These are phyloP conservation scores for Sphagnurus paluster DNA, from an alignment of 1,284 basidiomycete species.

Conservation along the genomic window DNA sequence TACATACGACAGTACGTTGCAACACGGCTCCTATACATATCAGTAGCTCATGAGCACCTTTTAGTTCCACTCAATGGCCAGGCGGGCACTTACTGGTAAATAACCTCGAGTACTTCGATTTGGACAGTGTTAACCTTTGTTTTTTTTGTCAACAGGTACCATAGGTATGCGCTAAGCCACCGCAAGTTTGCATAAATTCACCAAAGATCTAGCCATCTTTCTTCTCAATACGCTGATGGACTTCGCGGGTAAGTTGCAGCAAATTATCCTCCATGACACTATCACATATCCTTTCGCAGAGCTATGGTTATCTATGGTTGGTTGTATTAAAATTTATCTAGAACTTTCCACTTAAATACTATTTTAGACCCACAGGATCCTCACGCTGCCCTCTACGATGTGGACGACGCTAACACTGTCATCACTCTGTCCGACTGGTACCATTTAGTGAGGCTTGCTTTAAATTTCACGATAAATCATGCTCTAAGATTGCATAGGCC, in stretches of 20 bases:
- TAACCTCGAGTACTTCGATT: background rate
- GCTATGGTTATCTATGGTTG: conserved; percentile 17
- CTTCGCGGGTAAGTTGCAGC: conserved; percentile 17
- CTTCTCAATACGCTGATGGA: conserved; percentile 17
- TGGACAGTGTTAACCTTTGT: background rate
- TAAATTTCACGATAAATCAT: background rate
- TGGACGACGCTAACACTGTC: conserved; percentile 28
- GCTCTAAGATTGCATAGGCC: background rate
- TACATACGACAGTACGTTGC: conserved; percentile 24
- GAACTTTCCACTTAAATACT: background rate
- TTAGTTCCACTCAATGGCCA: conserved; percentile 15
- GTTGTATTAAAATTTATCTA: background rate
- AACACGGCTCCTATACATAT: background rate
- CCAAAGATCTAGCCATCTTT: conserved; percentile 4
- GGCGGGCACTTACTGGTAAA: conserved; percentile 18
- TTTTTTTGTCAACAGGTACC: conserved; percentile 5
- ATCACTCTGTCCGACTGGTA: conserved; percentile 35
- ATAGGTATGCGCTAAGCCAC: no score
- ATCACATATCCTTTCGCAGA: conserved; percentile 1
- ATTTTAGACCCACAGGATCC: conserved; percentile 21
- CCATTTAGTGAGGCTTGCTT: conserved; percentile 1
- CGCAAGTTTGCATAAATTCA: background rate
- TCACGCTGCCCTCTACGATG: conserved; percentile 15
- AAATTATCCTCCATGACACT: background rate
- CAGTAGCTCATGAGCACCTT: background rate